A percentile compares a stretch with the other conserved stretches of the same genome.
These are phyloP conservation scores for Astrocystis sublimbata DNA, from an alignment of 495 filamentous ascomycete species.

Conservation along the genomic window DNA sequence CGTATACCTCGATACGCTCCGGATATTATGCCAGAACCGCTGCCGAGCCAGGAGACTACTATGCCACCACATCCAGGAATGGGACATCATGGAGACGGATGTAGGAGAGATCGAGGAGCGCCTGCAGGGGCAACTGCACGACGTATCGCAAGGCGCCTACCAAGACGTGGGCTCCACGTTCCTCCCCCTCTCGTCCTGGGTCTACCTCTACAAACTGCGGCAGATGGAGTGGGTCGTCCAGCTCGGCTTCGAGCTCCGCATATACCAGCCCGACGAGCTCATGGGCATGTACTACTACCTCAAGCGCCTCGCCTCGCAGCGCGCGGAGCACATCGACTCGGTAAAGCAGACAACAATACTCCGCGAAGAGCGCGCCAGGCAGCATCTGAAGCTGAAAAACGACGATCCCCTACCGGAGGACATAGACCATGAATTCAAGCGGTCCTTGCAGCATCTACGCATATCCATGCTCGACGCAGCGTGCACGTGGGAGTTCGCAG, in stretches of 20 bases:
- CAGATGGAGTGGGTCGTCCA: slow-evolving; percentile 88
- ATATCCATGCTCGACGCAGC: slow-evolving; percentile 65
- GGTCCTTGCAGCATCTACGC: slow-evolving; percentile 59
- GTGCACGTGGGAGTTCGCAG: slow-evolving; percentile 69
- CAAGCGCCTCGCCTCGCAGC: slow-evolving; percentile 55
- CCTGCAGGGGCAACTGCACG: slow-evolving; percentile 65
- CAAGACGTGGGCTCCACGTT: slow-evolving; percentile 1
- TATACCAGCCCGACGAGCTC: slow-evolving; percentile 86
- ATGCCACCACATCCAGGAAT: slow-evolving; percentile 76
- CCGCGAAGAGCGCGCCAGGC: slow-evolving; percentile 34
- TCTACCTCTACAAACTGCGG: slow-evolving; percentile 81
- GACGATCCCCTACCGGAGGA: slow-evolving; percentile 14
- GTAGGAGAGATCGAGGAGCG: slow-evolving; percentile 77
- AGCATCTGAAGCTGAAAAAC: slow-evolving; percentile 30
- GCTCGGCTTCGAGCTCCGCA: slow-evolving; percentile 91
- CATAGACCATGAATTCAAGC: slow-evolving; percentile 46
- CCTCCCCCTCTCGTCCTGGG: slow-evolving; percentile 79
- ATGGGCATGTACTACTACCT: slow-evolving; percentile 89
- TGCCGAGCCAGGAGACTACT: slow-evolving; percentile 82
- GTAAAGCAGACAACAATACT: slow-evolving; percentile 62
- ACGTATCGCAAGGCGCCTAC: slow-evolving; percentile 22
- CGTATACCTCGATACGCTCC: slow-evolving; percentile 79
- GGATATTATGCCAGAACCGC: slow-evolving; percentile 83
- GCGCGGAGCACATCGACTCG: slow-evolving; percentile 65
- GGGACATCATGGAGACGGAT: slow-evolving; percentile 83